Conservation (phyloP, 495 filamentous ascomycete genomes). For the Neurospora sp. region DNA sequence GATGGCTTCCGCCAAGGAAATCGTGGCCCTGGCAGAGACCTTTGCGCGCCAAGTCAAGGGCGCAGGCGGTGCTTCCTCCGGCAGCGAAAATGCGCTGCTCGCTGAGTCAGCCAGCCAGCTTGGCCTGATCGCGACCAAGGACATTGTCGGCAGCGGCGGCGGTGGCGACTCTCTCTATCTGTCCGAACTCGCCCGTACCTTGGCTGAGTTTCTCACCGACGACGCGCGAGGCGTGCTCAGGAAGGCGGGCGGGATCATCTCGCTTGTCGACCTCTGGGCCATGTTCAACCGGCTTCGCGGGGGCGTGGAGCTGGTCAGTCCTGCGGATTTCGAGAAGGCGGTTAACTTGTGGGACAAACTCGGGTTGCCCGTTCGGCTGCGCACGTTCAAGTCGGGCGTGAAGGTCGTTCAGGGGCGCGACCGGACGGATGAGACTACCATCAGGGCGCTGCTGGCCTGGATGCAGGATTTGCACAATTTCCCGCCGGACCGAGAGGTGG, state of each 20-base stretch:
- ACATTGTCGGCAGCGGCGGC: slow-evolving; percentile 51
- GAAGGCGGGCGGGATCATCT: slow-evolving; percentile 87
- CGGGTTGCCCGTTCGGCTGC: slow-evolving; percentile 72
- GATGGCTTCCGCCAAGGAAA: slow-evolving; percentile 93
- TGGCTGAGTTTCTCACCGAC: slow-evolving; percentile 91
- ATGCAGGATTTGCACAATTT: slow-evolving; percentile 58
- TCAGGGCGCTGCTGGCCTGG: slow-evolving; percentile 66
- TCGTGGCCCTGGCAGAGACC: slow-evolving; percentile 84
- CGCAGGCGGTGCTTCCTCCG: slow-evolving; percentile 41
- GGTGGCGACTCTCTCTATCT: slow-evolving; percentile 47
- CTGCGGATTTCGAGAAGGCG: slow-evolving; percentile 84
- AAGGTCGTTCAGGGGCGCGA: slow-evolving; percentile 84
- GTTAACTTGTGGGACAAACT: slow-evolving; percentile 81
- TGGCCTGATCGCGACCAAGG: slow-evolving; percentile 85
- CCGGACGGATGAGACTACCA: slow-evolving; percentile 84
- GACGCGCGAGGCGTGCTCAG: slow-evolving; percentile 72
- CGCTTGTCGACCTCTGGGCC: slow-evolving; percentile 91
- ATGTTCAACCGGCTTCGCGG: slow-evolving; percentile 93
- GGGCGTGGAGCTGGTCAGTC: slow-evolving; percentile 89
- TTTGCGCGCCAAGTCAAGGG: slow-evolving; percentile 61
- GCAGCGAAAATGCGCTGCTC: slow-evolving; percentile 62
- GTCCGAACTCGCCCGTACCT: slow-evolving; percentile 75
- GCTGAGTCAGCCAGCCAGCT: slow-evolving; percentile 77
- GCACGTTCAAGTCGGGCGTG: slow-evolving; percentile 84
- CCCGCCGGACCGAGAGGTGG: slow-evolving; percentile 50